Evolutionary conservation across 2,329 filamentous ascomycete species (phyloP), one percentile per base, ranked within the genome.

Genomic region (Teratosphaeria gauchensis): DNA sequence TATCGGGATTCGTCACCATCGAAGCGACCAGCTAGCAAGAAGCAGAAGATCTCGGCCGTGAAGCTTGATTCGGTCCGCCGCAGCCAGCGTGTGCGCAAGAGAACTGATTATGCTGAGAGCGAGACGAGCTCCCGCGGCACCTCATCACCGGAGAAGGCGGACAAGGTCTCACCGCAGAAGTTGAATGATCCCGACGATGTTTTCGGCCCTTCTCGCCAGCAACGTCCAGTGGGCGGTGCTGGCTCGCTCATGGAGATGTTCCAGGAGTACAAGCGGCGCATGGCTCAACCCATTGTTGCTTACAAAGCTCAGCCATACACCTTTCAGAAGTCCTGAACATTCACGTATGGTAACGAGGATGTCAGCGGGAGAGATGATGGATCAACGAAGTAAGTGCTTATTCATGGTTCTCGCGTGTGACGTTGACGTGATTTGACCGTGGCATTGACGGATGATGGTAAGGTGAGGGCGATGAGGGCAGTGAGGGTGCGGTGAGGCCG

Each of bases 71-170:
- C 16, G 8, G 48, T 62, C 4, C 61, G 64, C 16, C 61, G 62
- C 48, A 65, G 64, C 54, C 32, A 55, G 1, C 63, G 64, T 31
- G 59, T 59, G 8, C 61, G 55, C 7, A 57, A 58, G 51, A 64
- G 56, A 53, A 52, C 61, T 30, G 61, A 56, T 28, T 65, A 64
- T 46, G 58, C 61, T n/a, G 63, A 64, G 31, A 61, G 54, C 56
- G 21, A 6, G 12, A 38, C 48, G 3, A 53, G 21, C 52, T 53
- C 52, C 16, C 52, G 16, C 16, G 52, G 32, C 14, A 31, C 14
- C 31, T n/a, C 42, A 7, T 53, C 52, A 31, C 52, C 52, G 4
- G 19, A 53, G 32, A 53, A 53, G 52, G 14, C 52, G 19, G 52
- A 35, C 52, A 53, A 9, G 9, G 8, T 31, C 21, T 53, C 52